These are phyloP conservation scores for Russula virescens DNA, from an alignment of 768 basidiomycete species.

Conservation along the genomic window DNA sequence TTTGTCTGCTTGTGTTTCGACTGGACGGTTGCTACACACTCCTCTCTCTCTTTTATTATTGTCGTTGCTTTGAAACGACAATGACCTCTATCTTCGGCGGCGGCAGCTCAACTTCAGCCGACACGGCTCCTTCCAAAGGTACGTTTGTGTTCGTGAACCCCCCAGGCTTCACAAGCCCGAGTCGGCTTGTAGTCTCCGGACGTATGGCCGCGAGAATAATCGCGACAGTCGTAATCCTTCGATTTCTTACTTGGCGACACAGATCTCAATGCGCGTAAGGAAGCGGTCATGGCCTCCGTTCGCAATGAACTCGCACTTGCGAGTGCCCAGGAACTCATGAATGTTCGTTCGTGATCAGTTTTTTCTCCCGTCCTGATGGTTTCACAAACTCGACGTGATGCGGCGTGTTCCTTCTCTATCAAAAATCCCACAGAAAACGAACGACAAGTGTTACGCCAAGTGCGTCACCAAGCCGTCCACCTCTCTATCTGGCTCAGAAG, in stretches of 20 bases:
- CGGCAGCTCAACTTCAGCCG: conserved; percentile 13
- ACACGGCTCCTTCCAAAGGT: conserved; percentile 20
- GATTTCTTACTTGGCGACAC: background rate
- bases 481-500: conserved; percentile 63
- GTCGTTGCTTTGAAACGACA: background rate
- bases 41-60: background rate
- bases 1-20: no score
- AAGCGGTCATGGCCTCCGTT: conserved; percentile 54
- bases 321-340: conserved; percentile 79
- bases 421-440: conserved; percentile 51
- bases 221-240: background rate
- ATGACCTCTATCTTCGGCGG: conserved; percentile 29
- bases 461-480: conserved; percentile 72
- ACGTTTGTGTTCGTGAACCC: background rate
- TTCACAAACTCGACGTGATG: background rate
- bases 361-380: background rate
- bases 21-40: background rate
- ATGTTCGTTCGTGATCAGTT: conserved; percentile 38
- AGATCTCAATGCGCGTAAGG: conserved; percentile 38
- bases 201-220: no score
- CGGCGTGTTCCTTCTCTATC: background rate
- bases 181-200: no score
- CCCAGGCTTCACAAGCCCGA: no score
- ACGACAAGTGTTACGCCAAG: conserved; percentile 70
- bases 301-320: conserved; percentile 63